Evolutionary conservation across 345 rosid genomes (phyloP), one percentile per base, ranked within the genome.

Genomic region (Barbarea vulgaris): DNA sequence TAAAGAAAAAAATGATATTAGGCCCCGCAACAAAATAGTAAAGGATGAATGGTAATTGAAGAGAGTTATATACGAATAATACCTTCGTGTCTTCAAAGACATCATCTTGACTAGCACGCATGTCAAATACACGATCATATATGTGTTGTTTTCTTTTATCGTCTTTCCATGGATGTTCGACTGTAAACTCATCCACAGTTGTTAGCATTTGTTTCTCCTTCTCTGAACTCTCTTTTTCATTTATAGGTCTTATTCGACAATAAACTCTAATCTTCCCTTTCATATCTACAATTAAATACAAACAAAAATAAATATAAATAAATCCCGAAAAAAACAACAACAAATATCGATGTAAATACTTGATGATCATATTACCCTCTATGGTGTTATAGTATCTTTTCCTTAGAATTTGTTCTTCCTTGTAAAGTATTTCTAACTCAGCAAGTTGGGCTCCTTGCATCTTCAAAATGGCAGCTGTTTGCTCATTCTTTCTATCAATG

Each of bases 91-190:
- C 99, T 84, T 89, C 97, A 72, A 95, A 95, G 27, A 95, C 89
- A 55, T 85, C 88, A 71, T 89, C 96, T 78, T 95, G 99, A 14
- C 82, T 84, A 22, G 93, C 85, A 69, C 67, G 70, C 44, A 87
- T 88, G 87, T 89, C 97, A 79, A 92, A 95, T 13, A 89, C 97
- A n/a, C 83, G 89, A 87, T 95, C 99, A 79, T 95, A 95, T 17
- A 88, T 79, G 74, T 95, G 95, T 59, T 95, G 99, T 62, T 95
- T 94, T 54, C 77, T 80, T 78, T 87, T 95, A 41, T 92, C 96
- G 44, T 95, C 97, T 80, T 89, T 95, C 97, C 99, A 90, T 17
- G 86, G 85, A 87, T 95, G 99, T 64, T 90, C 97, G 10, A 92
- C 80, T 0, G 99, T 95, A 76, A 95, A 95, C 82, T 92, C 99